Evolutionary conservation across 1,284 basidiomycete genomes (phyloP), one percentile per base, ranked within the genome.

Genomic region (Ceratobasidium sp.): DNA sequence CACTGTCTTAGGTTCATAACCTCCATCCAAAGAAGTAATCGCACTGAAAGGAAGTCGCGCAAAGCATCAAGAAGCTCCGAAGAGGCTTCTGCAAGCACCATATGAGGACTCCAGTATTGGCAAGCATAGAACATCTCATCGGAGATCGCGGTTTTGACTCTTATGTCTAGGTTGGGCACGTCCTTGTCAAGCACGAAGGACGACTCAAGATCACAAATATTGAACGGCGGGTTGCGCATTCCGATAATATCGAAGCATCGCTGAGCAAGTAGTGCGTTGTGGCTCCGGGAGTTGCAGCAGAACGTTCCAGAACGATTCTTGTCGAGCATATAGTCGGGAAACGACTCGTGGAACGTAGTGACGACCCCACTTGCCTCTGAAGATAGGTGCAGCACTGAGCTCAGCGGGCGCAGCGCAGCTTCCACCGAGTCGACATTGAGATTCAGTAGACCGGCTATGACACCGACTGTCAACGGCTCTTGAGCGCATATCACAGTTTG

Each of bases 41-140:
- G 35, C 21, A 30, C 14, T 54, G 6, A 38, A 4, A 59, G 32
- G 18, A 59, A 41, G 11, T 59, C 57, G 7, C 5, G 11, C n/a
- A 59, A 13, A 13, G 21, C 6, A 5, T 13, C 9, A n/a, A 21
- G 57, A 6, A 59, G 35, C 18, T 35, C 32, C 7, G 9, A n/a
- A 16, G 57, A 59, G 6, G 16, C 13, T 9, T 11, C 47, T 8
- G 57, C 57, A 2, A 38, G 44, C 14, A 32, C 14, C 16, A 63
- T 6, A 28, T 63, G 46, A 13, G 47, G 44, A 28, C n/a, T 28
- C 61, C 61, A 63, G 43, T 63, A 63, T 43, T 46, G 61, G 21
- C 61, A 63, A 2, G 61, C 61, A 35, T 63, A 63, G 44, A 63
- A 49, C 8, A 47, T 32, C n/a, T 49, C 26, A 14, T 1, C 26